These are phyloP conservation scores for Adenanthera pavonina DNA, from an alignment of 306 rosid species.

Conservation along the genomic window DNA sequence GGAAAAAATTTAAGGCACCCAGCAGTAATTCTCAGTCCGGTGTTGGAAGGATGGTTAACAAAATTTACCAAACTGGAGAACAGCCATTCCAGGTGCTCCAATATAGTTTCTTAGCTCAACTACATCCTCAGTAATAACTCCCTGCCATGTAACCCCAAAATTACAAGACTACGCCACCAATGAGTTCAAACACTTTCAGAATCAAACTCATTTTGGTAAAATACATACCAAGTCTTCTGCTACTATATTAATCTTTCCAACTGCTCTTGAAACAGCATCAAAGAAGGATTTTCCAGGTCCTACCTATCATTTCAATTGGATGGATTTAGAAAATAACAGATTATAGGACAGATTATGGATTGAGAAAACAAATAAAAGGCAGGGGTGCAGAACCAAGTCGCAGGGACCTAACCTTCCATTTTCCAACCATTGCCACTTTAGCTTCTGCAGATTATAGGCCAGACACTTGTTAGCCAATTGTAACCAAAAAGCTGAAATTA, in stretches of 20 bases:
- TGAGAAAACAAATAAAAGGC: constrained; percentile 32
- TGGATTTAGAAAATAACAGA: not conserved
- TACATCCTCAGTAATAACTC: constrained; percentile 95
- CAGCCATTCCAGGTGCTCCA: constrained; percentile 99
- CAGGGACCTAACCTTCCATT: constrained; percentile 80
- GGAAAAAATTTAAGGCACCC: constrained; percentile 6
- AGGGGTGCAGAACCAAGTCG: constrained; percentile 29
- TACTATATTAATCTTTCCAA: constrained; percentile 77
- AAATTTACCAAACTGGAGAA: constrained; percentile 89
- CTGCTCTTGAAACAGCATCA: constrained; percentile 71
- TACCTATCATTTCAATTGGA: constrained; percentile 63
- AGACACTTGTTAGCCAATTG: constrained; percentile 43
- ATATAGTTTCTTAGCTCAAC: constrained; percentile 83
- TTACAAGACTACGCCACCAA: not conserved
- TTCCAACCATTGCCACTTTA: constrained; percentile 83
- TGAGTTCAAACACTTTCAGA: constrained; percentile 25
- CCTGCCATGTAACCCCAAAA: constrained; percentile 57
- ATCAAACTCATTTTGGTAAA: constrained; percentile 14
- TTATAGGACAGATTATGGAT: constrained; percentile 27
- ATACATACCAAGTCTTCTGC: constrained; percentile 95
- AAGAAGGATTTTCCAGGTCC: constrained; percentile 91
- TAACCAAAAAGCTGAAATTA: constrained; percentile 35
- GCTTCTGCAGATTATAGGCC: constrained; percentile 68
- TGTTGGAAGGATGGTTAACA: constrained; percentile 20
- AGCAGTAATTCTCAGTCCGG: constrained; percentile 27